These are phyloP conservation scores for Stagonosporopsis vannaccii DNA, from an alignment of 2,329 filamentous ascomycete species.

Conservation along the genomic window DNA sequence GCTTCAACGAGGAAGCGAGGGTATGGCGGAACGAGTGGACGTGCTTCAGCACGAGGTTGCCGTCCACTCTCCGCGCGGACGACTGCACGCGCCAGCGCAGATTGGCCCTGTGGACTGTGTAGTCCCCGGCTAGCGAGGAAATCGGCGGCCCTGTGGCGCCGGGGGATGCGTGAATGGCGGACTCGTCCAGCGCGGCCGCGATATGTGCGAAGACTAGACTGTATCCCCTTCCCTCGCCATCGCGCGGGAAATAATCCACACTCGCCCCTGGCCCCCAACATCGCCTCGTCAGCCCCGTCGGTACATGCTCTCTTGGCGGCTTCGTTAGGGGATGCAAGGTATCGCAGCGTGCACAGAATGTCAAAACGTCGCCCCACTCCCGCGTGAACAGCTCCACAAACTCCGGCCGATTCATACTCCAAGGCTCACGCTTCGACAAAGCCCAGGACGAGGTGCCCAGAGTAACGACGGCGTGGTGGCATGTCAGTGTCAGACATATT, in stretches of 20 bases:
- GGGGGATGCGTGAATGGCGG: not conserved
- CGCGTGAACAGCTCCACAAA: not conserved
- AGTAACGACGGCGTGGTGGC: slow-evolving; percentile 1
- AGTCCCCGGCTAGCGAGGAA: not conserved
- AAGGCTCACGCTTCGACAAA: not conserved
- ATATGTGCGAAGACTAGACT: not conserved
- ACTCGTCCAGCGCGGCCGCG: not conserved
- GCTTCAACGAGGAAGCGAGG: not conserved
- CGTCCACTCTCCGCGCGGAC: not conserved
- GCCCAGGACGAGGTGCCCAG: slow-evolving; percentile 1
- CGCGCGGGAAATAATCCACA: not conserved
- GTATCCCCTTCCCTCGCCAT: not conserved
- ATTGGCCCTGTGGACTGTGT: not conserved
- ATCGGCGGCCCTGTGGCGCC: not conserved
- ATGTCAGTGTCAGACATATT: not conserved
- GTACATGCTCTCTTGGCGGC: not conserved
- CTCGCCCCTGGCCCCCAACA: slow-evolving; percentile 2
- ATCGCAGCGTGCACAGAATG: slow-evolving; percentile 1
- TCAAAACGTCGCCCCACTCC: not conserved
- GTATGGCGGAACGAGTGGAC: not conserved
- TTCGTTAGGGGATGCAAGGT: not conserved
- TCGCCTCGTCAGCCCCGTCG: not conserved
- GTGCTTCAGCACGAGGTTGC: not conserved
- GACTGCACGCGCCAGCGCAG: not conserved
- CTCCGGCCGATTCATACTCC: not conserved